phyloP scores from a whole-genome alignment of 2,329 filamentous ascomycete species.

The Nemania sp. region DNA sequence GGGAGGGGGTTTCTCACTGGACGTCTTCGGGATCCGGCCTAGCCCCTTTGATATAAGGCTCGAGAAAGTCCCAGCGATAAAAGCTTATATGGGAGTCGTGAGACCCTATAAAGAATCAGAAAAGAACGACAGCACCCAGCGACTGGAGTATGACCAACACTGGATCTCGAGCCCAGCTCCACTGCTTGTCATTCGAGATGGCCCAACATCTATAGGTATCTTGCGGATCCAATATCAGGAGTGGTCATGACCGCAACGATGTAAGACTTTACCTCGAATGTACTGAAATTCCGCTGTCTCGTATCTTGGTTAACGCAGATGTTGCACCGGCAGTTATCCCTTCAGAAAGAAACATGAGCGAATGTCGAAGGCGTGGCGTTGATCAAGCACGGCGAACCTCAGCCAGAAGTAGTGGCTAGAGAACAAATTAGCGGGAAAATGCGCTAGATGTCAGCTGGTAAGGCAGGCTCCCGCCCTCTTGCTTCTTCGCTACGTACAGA shows the following conservation, averaged over 20 bases:
- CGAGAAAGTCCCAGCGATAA: conserved; percentile 68
- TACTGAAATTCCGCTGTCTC: conserved; percentile 69
- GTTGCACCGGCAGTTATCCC: conserved; percentile 74
- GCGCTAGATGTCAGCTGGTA: not conserved
- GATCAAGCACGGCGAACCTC: conserved; percentile 37
- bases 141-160: conserved; percentile 46
- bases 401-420: conserved; percentile 47
- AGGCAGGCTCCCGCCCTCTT: not conserved
- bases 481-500: conserved; percentile 16
- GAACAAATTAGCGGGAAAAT: conserved; percentile 1
- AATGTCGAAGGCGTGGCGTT: not conserved
- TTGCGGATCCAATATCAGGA: conserved; percentile 36
- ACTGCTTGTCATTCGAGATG: conserved; percentile 40
- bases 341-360: conserved; percentile 39
- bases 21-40: conserved; percentile 42
- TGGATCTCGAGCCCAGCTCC: conserved; percentile 50
- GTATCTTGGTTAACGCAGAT: conserved; percentile 72
- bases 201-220: conserved; percentile 52
- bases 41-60: conserved; percentile 48
- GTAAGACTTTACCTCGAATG: conserved; percentile 58
- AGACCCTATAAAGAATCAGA: conserved; percentile 56
- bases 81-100: conserved; percentile 64
- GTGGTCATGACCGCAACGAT: not conserved
- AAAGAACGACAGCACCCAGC: not conserved
- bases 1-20: conserved; percentile 36